A percentile compares a stretch with the other conserved stretches of the same genome.
Conservation (phyloP, 768 basidiomycete species). For the Kwoniella sp. region DNA sequence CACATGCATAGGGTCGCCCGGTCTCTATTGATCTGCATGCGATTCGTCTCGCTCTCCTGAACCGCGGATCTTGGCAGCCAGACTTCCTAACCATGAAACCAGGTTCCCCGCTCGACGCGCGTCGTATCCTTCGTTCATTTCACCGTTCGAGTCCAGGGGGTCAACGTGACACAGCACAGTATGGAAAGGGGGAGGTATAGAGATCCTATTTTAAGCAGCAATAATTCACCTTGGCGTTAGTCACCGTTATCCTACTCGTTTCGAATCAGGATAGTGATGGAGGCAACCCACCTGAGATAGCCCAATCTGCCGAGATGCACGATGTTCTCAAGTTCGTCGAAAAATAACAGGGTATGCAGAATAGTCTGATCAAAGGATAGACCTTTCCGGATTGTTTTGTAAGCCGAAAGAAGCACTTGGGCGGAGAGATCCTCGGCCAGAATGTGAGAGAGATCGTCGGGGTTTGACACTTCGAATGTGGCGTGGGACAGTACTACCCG, state of each 20-base stretch:
- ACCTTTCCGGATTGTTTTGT: not conserved
- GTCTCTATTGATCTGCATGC: not conserved
- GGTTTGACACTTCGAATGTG: slow-evolving; percentile 36
- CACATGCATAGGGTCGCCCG: not conserved
- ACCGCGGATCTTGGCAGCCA: slow-evolving; percentile 14
- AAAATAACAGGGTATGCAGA: slow-evolving; percentile 11
- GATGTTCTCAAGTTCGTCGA: slow-evolving; percentile 27
- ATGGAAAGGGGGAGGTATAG: slow-evolving; percentile 23
- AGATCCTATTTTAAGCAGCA: slow-evolving; percentile 5
- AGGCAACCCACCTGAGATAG: slow-evolving; percentile 13
- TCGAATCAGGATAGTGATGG: not conserved
- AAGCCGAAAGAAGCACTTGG: slow-evolving; percentile 21
- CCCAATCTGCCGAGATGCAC: slow-evolving; percentile 14
- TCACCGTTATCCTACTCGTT: not conserved
- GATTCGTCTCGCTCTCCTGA: not conserved
- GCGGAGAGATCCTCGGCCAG: slow-evolving; percentile 33
- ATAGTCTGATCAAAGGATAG: not conserved
- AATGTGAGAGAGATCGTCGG: slow-evolving; percentile 29
- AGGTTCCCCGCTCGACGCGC: slow-evolving; percentile 13
- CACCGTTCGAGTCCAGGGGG: not conserved
- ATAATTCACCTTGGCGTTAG: slow-evolving; percentile 1
- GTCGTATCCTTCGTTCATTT: not conserved
- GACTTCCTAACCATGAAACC: too few relatives aligned
- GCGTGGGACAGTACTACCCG: slow-evolving; percentile 26
- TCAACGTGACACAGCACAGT: slow-evolving; percentile 14